Evolutionary conservation across 2,329 filamentous ascomycete species (phyloP).

Genomic region (Fusarium sp.): DNA sequence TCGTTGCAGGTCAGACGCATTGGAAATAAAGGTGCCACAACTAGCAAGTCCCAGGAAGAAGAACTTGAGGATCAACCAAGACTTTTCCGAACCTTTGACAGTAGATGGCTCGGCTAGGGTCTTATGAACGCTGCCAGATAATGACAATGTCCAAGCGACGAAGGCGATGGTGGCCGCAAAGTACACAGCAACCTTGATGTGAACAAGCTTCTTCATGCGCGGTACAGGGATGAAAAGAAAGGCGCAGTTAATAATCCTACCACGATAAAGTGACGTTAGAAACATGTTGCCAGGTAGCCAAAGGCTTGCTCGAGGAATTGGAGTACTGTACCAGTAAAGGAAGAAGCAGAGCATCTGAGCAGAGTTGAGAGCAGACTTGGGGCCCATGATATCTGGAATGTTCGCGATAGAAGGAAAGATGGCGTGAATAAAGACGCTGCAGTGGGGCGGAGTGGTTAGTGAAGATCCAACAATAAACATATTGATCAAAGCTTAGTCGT

Average conservation of each 20-base stretch:
- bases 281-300: too few relatives aligned
- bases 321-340: conserved; percentile 10
- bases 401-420: conserved; percentile 12
- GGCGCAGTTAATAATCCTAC: conserved; percentile 9
- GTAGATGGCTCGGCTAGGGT: neutral
- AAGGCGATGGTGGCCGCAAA: conserved; percentile 18
- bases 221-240: conserved; percentile 14
- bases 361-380: conserved; percentile 18
- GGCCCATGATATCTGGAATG: conserved; percentile 18
- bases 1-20: conserved; percentile 11
- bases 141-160: conserved; percentile 6
- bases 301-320: too few relatives aligned
- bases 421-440: conserved; percentile 15
- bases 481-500: too few relatives aligned
- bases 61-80: conserved; percentile 23
- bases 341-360: conserved; percentile 26
- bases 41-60: conserved; percentile 14
- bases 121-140: neutral
- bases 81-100: conserved; percentile 1
- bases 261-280: too few relatives aligned
- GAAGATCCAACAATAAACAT: fast-evolving
- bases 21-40: conserved; percentile 8
- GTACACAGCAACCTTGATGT: conserved; percentile 16
- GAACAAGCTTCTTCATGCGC: conserved; percentile 8
- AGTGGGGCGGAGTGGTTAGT: fast-evolving